Evolutionary conservation across 2,329 filamentous ascomycete species (phyloP), one percentile per base, ranked within the genome.

Genomic region (Daldinia eschscholtzii): DNA sequence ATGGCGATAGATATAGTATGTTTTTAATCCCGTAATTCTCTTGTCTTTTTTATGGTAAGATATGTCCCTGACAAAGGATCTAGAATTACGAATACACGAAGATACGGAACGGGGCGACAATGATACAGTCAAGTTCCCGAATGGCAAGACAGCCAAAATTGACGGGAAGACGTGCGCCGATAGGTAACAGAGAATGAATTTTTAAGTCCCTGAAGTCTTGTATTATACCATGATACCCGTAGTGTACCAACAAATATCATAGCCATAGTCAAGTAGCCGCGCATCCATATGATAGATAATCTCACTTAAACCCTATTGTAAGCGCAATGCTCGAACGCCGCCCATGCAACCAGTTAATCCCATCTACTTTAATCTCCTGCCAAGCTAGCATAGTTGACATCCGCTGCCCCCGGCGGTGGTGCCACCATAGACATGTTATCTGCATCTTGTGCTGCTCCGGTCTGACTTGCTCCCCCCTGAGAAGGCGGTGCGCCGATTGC

Each of bases 31-130:
- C 35, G 4, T 4, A 3, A 35, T 15, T 6, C 1, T 13, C 1
- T 39, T 39, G 5, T 39, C 2, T 10, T 18, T 33, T 10, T 6
- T 1, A 12, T 18, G 28, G 18, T 18, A 23, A 37, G 15, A 23
- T 18, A 48, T 6, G 9, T 48, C 7, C 28, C 52, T 59, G 59
- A 66, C 48, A 23, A 15, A 18, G 10, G 44, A 55, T 52, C 28
- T 73, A 98, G 94, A 92, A 78, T 83, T 98, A 64, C 87, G 91
- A 58, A 98, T 99, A 81, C 96, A 98, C 79, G 88, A 97, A 68
- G 84, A 97, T 72, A 99, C 92, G 33, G 95, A 99, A 80, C 87
- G 93, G 72, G 94, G 96, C 61, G 92, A 98, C 81, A 99, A 99
- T 78, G 94, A 98, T 74, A 93, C 91, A 37, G 89, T 98, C 76